phyloP scores from a whole-genome alignment of 192 early-diverging fungal species.

The Rhizophlyctis rosea region DNA sequence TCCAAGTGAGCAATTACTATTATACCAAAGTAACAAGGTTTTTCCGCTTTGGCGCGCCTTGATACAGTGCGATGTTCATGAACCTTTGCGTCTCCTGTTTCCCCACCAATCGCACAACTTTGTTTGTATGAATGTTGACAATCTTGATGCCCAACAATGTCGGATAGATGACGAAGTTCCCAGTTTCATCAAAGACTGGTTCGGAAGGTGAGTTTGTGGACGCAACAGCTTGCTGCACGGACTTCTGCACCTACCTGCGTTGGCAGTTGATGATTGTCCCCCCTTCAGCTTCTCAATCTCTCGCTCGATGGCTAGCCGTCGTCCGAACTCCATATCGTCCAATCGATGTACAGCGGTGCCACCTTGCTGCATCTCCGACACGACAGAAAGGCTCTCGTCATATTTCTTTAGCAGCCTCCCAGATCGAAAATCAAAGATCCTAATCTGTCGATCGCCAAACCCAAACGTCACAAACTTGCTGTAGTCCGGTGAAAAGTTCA shows the following conservation, averaged over 20 bases:
- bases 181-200: constrained; percentile 92
- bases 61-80: constrained; percentile 82
- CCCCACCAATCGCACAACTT: constrained; percentile 80
- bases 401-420: constrained; percentile 89
- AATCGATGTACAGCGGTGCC: constrained; percentile 72
- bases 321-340: constrained; percentile 98
- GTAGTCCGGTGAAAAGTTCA: constrained; percentile 79
- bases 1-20: no score
- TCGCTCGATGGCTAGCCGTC: constrained; percentile 82
- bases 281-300: constrained; percentile 73
- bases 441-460: constrained; percentile 75
- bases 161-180: constrained; percentile 84
- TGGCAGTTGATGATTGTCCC: constrained; percentile 58
- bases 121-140: constrained; percentile 82
- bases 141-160: constrained; percentile 96
- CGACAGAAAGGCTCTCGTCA: constrained; percentile 80
- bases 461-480: constrained; percentile 85
- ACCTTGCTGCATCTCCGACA: constrained; percentile 86
- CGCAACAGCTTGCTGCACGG: no score
- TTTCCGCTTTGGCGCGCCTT: constrained; percentile 85
- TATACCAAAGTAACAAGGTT: constrained; percentile 55
- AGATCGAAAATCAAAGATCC: constrained; percentile 78
- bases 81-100: constrained; percentile 89
- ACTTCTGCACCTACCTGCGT: constrained; percentile 55
- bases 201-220: no score